Evolutionary conservation across 2,329 filamentous ascomycete species (phyloP).

Genomic region (Ophiocordyceps camponoti-floridani): DNA sequence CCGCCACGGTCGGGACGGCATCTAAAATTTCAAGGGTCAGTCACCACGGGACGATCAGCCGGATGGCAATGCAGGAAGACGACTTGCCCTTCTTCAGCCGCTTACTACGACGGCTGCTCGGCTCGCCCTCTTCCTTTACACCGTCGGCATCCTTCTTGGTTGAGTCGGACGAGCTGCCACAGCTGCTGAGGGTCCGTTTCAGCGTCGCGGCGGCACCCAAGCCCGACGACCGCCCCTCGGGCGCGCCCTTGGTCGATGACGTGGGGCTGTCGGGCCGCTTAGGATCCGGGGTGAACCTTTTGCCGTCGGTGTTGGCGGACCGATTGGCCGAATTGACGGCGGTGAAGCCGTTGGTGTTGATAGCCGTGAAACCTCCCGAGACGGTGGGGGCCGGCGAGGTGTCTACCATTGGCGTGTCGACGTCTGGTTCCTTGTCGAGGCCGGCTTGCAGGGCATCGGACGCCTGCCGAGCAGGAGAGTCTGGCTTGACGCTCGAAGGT

Average conservation of each 20-base stretch:
- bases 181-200: constrained; percentile 59
- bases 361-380: constrained; percentile 42
- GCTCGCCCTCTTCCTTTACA: constrained; percentile 42
- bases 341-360: constrained; percentile 47
- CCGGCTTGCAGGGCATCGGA: constrained; percentile 33
- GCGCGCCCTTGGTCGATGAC: constrained; percentile 43
- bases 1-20: constrained; percentile 68
- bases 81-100: constrained; percentile 53
- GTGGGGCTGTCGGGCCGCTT: constrained; percentile 45
- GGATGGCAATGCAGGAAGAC: neutral
- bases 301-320: constrained; percentile 23
- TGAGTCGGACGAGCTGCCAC: constrained; percentile 36
- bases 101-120: constrained; percentile 70
- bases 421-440: constrained; percentile 25
- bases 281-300: constrained; percentile 41
- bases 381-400: constrained; percentile 21
- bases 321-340: constrained; percentile 56
- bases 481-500: constrained; percentile 36
- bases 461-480: constrained; percentile 48
- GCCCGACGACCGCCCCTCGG: constrained; percentile 40
- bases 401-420: constrained; percentile 30
- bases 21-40: constrained; percentile 15
- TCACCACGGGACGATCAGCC: constrained; percentile 2
- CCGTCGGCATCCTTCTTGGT: constrained; percentile 26
- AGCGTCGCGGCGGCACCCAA: constrained; percentile 40